Conservation (phyloP, 2,329 filamentous ascomycete genomes). For the Calonectria crousiana region DNA sequence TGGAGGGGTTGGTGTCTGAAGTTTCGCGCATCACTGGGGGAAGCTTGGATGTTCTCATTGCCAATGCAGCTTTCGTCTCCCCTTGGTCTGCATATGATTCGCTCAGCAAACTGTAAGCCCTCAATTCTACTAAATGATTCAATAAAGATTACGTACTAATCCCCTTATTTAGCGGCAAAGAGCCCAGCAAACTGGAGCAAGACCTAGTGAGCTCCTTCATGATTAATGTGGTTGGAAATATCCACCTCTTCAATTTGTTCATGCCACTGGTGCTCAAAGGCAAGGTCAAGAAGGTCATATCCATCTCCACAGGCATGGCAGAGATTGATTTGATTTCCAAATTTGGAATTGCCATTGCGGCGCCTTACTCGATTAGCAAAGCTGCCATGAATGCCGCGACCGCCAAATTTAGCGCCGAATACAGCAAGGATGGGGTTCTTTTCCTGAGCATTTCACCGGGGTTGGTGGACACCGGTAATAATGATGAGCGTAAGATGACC, state of each 20-base stretch:
- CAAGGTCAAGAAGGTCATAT: slow-evolving; percentile 65
- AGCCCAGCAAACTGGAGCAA: slow-evolving; percentile 28
- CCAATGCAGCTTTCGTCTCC: slow-evolving; percentile 58
- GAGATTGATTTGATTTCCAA: slow-evolving; percentile 59
- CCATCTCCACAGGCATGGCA: slow-evolving; percentile 61
- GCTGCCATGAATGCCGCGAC: slow-evolving; percentile 64
- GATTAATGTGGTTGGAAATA: slow-evolving; percentile 63
- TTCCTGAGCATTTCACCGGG: slow-evolving; percentile 66
- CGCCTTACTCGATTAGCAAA: slow-evolving; percentile 63
- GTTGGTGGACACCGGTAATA: slow-evolving; percentile 58
- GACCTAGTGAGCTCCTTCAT: slow-evolving; percentile 47
- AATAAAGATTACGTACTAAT: neutral
- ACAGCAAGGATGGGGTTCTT: slow-evolving; percentile 62
- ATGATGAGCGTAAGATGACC: slow-evolving; percentile 37
- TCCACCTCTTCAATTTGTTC: slow-evolving; percentile 66
- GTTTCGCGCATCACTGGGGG: slow-evolving; percentile 49
- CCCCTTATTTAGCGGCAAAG: slow-evolving; percentile 19
- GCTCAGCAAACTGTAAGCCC: slow-evolving; percentile 26
- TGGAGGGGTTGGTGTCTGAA: slow-evolving; percentile 42
- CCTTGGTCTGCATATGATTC: slow-evolving; percentile 40
- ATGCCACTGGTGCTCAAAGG: slow-evolving; percentile 65
- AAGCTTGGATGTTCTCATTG: slow-evolving; percentile 64
- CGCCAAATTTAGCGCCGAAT: slow-evolving; percentile 65
- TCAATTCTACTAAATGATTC: neutral
- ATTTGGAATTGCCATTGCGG: slow-evolving; percentile 47